These are phyloP conservation scores for Ophiosphaerella narmari DNA, from an alignment of 2,329 filamentous ascomycete species.

Conservation along the genomic window DNA sequence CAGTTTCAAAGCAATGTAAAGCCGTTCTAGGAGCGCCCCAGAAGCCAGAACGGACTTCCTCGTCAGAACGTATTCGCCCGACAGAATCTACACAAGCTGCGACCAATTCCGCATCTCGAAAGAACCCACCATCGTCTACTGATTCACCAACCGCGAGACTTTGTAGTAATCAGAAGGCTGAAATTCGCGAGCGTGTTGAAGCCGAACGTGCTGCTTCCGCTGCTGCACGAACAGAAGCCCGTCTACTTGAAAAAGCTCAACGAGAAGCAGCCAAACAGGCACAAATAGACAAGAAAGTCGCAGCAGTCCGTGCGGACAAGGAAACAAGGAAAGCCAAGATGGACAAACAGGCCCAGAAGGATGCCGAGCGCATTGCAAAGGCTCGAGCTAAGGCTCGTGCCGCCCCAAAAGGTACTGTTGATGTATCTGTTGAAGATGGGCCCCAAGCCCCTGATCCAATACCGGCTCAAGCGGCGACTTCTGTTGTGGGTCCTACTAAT, in stretches of 20 bases:
- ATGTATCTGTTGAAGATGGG: neutral
- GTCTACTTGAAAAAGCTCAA: conserved; percentile 10
- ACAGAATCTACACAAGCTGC: neutral
- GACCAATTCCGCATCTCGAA: neutral
- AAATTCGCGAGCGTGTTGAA: conserved; percentile 4
- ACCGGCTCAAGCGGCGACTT: neutral
- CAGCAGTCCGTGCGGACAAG: conserved; percentile 15
- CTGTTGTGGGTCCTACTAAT: neutral
- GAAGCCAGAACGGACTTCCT: neutral
- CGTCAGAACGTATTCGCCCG: neutral
- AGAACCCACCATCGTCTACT: neutral
- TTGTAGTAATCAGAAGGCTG: neutral
- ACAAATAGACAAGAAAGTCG: conserved; percentile 12
- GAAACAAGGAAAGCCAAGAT: conserved; percentile 6
- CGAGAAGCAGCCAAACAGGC: conserved; percentile 13
- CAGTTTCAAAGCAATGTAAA: neutral
- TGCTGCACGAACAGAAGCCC: conserved; percentile 3
- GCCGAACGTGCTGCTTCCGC: conserved; percentile 3
- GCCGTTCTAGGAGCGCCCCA: neutral
- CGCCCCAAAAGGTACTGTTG: conserved; percentile 1
- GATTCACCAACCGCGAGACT: neutral
- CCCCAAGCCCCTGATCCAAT: no score
- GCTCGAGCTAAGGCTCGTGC: conserved; percentile 19
- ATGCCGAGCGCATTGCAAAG: conserved; percentile 16
- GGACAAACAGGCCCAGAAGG: conserved; percentile 4